phyloP scores from a whole-genome alignment of 1,139 yeast species.

The Yamadazyma buinensis region DNA sequence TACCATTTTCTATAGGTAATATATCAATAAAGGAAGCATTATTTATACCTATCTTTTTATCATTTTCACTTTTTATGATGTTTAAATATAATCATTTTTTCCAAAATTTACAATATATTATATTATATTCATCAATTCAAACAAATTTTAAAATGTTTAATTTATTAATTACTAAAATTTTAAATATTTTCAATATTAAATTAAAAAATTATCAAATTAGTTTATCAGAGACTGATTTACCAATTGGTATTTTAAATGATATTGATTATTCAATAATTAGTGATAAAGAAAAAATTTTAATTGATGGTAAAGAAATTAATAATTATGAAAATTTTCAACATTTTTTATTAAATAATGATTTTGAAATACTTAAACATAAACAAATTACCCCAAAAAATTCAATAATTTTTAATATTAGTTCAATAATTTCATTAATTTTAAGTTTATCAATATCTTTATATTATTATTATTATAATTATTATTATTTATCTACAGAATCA shows the following conservation, averaged over 20 bases:
- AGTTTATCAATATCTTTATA: no score
- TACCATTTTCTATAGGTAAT: no score
- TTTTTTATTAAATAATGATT: constrained; percentile 15
- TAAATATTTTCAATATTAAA: neutral
- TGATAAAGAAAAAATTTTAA: no score
- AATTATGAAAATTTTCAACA: constrained; percentile 10
- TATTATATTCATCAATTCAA: neutral
- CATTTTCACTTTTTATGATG: neutral
- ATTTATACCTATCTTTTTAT: constrained; percentile 1
- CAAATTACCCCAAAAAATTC: constrained; percentile 18
- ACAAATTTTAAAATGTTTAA: neutral
- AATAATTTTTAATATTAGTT: constrained; percentile 21
- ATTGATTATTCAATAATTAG: constrained; percentile 10
- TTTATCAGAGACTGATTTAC: constrained; percentile 5
- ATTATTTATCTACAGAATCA: no score
- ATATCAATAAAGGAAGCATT: no score
- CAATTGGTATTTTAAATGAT: constrained; percentile 7
- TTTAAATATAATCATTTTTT: neutral
- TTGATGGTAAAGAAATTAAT: no score
- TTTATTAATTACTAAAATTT: neutral
- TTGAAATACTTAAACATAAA: constrained; percentile 15
- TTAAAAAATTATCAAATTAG: constrained; percentile 4
- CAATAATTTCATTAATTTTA: no score
- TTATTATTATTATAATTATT: no score
- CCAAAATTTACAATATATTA: neutral